Conservation (phyloP, 2,329 filamentous ascomycete species). For the Arthrinium phaeospermum region DNA sequence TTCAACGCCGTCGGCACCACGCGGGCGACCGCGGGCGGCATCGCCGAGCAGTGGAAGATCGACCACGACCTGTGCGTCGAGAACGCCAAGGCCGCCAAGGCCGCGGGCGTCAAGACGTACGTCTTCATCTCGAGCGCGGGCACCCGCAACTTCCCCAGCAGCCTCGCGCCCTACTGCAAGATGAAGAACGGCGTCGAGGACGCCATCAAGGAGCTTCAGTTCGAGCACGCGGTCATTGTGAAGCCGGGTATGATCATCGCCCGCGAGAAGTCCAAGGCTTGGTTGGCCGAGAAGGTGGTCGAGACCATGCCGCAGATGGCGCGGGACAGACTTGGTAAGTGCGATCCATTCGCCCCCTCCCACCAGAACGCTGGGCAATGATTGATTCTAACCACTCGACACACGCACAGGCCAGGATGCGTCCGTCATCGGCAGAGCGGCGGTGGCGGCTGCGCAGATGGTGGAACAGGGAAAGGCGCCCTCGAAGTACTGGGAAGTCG, state of each 20-base stretch:
- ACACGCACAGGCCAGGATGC: conserved; percentile 68
- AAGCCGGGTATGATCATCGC: conserved; percentile 80
- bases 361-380: neutral
- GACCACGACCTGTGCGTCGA: conserved; percentile 87
- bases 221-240: conserved; percentile 78
- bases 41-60: conserved; percentile 84
- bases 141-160: conserved; percentile 46
- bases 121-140: conserved; percentile 74
- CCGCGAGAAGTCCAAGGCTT: neutral
- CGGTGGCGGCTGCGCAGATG: conserved; percentile 64
- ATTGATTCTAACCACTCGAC: neutral
- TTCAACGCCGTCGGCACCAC: conserved; percentile 85
- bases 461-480: conserved; percentile 65
- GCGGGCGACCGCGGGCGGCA: conserved; percentile 71
- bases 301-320: neutral
- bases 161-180: conserved; percentile 46
- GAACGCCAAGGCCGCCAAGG: conserved; percentile 76
- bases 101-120: conserved; percentile 73
- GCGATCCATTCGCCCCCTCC: neutral
- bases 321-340: neutral
- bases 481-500: conserved; percentile 66
- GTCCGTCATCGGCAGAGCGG: conserved; percentile 72
- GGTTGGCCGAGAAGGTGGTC: neutral
- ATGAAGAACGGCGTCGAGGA: conserved; percentile 94
- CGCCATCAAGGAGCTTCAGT: conserved; percentile 72